Base-by-base conservation (phyloP, 805 yeast genomes). In the Peterozyma toletana region DNA sequence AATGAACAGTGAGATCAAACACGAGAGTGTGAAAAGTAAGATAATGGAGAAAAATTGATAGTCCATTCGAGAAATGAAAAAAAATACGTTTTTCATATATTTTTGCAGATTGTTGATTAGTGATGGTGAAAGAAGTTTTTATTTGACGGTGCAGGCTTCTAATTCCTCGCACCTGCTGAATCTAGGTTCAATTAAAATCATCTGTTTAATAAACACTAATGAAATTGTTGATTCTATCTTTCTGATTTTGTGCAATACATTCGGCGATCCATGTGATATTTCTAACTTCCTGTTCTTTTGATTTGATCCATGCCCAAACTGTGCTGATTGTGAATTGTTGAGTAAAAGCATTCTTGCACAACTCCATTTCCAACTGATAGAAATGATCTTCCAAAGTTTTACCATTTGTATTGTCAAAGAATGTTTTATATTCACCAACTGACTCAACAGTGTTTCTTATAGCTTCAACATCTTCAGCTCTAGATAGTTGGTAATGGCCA, bases 201-300 rank as follows among this genome's bases (percentile, higher is more conserved):
- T 21, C 4, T 21, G 27, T 10, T 56, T 68, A 89, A 54, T 82
- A 88, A 35, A 91, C 96, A 37, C 95, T 71, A 48, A 95, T 89
- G 62, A 89, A 95, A 63, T 86, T 87, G 55, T 84, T 82, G 52
- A 93, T 87, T 63, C 96, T 79, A 60, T 87, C 95, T 69, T 89
- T 87, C 73, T 93, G 99, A 62, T 89, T 90, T 65, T 95, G 99
- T 30, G 98, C 96, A 68, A 93, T 93, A 71, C 99, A 93, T 69
- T 93, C 99, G 40, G 98, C 96, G 45, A 93, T 91, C 99, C 99
- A 93, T n/a, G 98, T 88, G 52, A 93, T 84, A 63, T 93, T 93
- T 66, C 99, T 78, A 47, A 95, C 80, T 65, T 93, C 99, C 67
- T 95, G 99, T 66, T 93, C 99, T 58, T 85, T 86, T 14, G 96